phyloP scores from a whole-genome alignment of 306 rosid genomes.

The Urtica urens region DNA sequence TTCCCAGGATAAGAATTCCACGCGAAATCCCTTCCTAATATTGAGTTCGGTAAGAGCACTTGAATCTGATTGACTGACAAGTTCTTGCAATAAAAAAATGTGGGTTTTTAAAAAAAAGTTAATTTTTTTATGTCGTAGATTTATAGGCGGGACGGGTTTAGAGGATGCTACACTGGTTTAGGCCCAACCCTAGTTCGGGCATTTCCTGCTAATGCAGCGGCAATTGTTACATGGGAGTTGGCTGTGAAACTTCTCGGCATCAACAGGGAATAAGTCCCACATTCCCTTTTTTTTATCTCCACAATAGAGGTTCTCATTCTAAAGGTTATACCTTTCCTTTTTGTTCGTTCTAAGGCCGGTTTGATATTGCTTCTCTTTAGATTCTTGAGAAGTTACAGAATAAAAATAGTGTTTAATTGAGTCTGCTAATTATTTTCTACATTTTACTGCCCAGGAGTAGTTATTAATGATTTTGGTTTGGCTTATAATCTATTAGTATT shows the following conservation, averaged over 20 bases:
- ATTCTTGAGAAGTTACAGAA: no score
- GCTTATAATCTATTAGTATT: no score
- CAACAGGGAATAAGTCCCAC: constrained; percentile 31
- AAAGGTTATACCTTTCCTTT: no score
- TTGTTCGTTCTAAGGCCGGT: no score
- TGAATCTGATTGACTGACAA: neutral
- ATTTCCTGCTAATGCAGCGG: constrained; percentile 89
- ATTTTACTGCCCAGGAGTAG: no score
- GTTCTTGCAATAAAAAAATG: neutral
- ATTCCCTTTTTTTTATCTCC: constrained; percentile 8
- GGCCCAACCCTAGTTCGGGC: constrained; percentile 80
- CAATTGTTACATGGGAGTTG: constrained; percentile 87
- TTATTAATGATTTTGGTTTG: no score
- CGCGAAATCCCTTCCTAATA: constrained; percentile 62
- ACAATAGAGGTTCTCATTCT: no score
- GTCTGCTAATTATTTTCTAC: no score
- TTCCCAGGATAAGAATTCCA: constrained; percentile 34
- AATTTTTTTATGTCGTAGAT: constrained; percentile 27
- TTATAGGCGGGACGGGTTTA: constrained; percentile 56
- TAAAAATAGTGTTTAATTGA: no score
- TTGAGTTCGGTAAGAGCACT: constrained; percentile 44
- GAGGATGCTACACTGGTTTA: constrained; percentile 81
- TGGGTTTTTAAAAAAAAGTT: neutral
- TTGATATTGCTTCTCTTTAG: no score
- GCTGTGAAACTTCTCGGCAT: constrained; percentile 66